Base-by-base conservation (phyloP, 345 rosid genomes). In the Angophora floribunda region DNA sequence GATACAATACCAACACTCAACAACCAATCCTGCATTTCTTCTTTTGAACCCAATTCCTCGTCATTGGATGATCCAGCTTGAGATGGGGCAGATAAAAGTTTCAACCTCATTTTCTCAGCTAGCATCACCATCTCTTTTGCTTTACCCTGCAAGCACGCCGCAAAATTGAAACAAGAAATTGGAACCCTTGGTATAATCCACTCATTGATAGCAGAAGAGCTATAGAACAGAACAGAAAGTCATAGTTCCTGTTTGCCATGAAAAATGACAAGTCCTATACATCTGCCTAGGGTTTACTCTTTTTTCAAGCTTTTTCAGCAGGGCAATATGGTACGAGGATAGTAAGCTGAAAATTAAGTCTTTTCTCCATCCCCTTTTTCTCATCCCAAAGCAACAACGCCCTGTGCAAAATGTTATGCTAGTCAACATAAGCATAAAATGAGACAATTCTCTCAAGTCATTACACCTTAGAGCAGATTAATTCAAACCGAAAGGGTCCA, bases 1-100 rank as follows among this genome's bases (percentile, higher is more conserved):
- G 99, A 97, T 90, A 96, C 91, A 91, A 97, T 97, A 93, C 99
- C 99, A 91, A 97, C 96, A 87, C 99, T 98, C 93, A 97, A 89
- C 94, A 98, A 91, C 97, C 96, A 96, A 80, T 97, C 98, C 90
- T 98, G 99, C 90, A 97, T 96, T 90, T 97, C 99, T 90, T 97
- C 98, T 92, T 95, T 95, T 45, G 99, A 95, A 85, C 98, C 99
- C 95, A 95, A 91, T 92, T 96, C 98, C 28, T 96, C 99, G 55
- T 97, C 96, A 91, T 94, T 95, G 51, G 92, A 86, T 22, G 92
- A 87, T 75, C 92, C 89, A 52, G 89, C 86, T 91, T 97, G 96
- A 30, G 97, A 92, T 2, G 96, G 87, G 53, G 94, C 98, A 86
- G 98, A 94, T 87, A 97, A 92, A 51, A 98, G 98, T 91, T 95